Conservation (phyloP, 106 monocot species). For the Narthecium ossifragum region DNA sequence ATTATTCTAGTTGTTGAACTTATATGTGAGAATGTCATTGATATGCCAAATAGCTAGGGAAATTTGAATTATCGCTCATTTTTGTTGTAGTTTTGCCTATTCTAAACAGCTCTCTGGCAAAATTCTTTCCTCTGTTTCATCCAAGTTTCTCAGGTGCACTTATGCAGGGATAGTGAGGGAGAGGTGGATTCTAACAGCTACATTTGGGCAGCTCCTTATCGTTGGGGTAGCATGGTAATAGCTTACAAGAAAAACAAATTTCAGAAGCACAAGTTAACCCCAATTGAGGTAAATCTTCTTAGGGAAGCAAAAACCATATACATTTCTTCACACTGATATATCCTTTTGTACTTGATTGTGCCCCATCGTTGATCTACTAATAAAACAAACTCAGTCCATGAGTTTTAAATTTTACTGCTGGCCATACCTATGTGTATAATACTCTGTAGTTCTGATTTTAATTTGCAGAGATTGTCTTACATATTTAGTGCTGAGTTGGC, state of each 20-base stretch:
- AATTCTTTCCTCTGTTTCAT: conserved; percentile 23
- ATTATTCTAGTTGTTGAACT: not conserved
- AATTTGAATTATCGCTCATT: not conserved
- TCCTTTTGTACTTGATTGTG: too few relatives aligned
- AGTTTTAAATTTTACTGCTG: too few relatives aligned
- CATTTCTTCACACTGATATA: too few relatives aligned
- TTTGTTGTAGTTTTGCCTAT: not conserved
- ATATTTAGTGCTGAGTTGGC: too few relatives aligned
- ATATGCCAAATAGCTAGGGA: not conserved
- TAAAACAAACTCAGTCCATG: too few relatives aligned
- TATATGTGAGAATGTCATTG: not conserved
- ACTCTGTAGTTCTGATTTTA: too few relatives aligned
- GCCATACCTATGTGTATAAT: too few relatives aligned
- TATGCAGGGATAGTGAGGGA: conserved; percentile 77
- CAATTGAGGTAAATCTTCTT: conserved; percentile 54
- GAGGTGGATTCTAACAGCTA: conserved; percentile 59
- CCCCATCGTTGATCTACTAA: too few relatives aligned
- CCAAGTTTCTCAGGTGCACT: conserved; percentile 48
- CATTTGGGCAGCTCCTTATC: conserved; percentile 83
- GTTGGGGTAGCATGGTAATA: conserved; percentile 94
- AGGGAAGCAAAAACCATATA: not conserved
- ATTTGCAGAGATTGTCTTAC: too few relatives aligned
- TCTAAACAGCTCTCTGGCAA: not conserved
- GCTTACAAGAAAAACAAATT: conserved; percentile 92
- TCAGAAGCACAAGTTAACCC: conserved; percentile 54